These are phyloP conservation scores for Microsporum ferrugineum DNA, from an alignment of 2,329 filamentous ascomycete species.

Conservation along the genomic window DNA sequence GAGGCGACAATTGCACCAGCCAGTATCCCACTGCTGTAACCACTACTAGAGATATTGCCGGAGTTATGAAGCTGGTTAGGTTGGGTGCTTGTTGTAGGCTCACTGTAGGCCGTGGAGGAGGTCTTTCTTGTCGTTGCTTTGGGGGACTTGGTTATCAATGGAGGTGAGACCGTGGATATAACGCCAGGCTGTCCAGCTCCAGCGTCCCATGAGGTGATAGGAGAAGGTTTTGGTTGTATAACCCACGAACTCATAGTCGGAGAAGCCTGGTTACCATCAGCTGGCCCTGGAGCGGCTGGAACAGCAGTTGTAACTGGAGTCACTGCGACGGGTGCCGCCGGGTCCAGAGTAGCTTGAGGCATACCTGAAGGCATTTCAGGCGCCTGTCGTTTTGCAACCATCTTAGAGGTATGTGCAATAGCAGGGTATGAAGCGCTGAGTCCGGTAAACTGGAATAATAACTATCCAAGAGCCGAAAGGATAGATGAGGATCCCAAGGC, in stretches of 20 bases:
- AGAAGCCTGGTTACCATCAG: no score
- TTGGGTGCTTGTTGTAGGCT: background rate
- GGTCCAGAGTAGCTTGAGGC: background rate
- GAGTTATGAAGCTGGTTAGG: constrained; percentile 2
- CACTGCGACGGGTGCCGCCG: no score
- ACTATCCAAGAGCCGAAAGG: background rate
- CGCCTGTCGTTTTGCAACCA: background rate
- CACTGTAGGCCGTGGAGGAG: background rate
- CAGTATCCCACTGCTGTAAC: constrained; percentile 8
- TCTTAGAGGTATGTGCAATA: background rate
- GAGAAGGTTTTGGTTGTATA: no score
- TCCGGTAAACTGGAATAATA: background rate
- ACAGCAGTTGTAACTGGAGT: background rate
- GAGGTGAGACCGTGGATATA: background rate
- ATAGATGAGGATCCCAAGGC: background rate
- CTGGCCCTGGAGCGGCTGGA: background rate
- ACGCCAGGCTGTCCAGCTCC: background rate
- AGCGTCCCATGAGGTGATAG: no score
- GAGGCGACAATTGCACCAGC: constrained; percentile 21
- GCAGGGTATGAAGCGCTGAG: background rate
- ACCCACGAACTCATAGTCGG: no score
- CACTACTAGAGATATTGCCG: background rate
- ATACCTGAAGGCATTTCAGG: background rate
- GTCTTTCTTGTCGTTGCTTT: background rate
- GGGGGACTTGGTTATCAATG: background rate